phyloP scores from a whole-genome alignment of 2,329 filamentous ascomycete species.

The Cordyceps cateniannulata region DNA sequence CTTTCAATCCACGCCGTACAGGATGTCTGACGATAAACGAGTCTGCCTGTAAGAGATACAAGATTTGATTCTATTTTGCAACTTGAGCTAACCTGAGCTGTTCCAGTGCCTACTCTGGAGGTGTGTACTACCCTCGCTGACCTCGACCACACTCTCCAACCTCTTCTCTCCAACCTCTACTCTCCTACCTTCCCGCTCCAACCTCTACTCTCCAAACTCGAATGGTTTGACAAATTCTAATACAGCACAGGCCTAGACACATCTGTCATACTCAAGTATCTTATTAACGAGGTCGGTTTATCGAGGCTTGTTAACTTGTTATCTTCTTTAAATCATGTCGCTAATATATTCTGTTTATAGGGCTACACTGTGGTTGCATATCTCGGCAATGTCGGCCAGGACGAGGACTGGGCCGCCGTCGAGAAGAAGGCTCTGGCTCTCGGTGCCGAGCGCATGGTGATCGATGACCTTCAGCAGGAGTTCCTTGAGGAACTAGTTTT shows the following conservation, averaged over 20 bases:
- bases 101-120: constrained; percentile 14
- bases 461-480: constrained; percentile 59
- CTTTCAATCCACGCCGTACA: constrained; percentile 10
- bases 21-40: constrained; percentile 11
- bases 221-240: neutral
- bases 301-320: neutral
- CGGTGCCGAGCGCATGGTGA: constrained; percentile 37
- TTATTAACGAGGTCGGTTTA: constrained; percentile 24
- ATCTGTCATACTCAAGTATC: constrained; percentile 35
- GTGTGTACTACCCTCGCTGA: neutral
- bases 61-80: neutral
- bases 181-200: neutral
- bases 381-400: constrained; percentile 63
- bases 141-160: neutral
- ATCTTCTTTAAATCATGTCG: constrained; percentile 12
- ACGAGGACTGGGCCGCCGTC: constrained; percentile 64
- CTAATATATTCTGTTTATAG: neutral
- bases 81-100: constrained; percentile 8
- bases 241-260: constrained; percentile 32
- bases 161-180: no score
- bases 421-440: constrained; percentile 55
- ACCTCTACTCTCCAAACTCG: neutral
- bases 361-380: constrained; percentile 23
- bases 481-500: constrained; percentile 73
- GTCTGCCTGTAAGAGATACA: constrained; percentile 12